Base-by-base conservation (phyloP, 805 yeast species). In the Kuraishia ogatae region DNA sequence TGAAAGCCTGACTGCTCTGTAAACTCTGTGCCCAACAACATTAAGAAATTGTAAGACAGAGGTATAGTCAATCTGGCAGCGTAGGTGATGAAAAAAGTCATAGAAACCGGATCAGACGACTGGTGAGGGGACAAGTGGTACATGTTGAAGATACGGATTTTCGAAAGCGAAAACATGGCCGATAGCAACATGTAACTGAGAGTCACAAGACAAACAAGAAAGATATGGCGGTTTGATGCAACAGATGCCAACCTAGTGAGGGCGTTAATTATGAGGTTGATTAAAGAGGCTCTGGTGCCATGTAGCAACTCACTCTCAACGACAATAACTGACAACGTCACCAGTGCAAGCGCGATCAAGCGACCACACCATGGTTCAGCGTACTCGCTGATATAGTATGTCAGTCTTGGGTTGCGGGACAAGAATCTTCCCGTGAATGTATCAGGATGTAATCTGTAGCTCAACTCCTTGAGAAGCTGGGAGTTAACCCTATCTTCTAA, bases 31-130 rank as follows among this genome's bases (percentile, higher is more conserved):
- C 82, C 76, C 56, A 85, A 77, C 54, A 89, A 72, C 53, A 87
- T 86, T 55, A 89, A 67, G 64, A 87, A 89, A 68, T 89, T 89
- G 70, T 86, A 89, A 24, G 89, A 82, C 58, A 89, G 73, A 11
- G 96, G 96, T 13, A 89, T 84, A 0, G 96, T 87, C 65, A 89
- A 72, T 59, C 96, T 82, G 53, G 92, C 86, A 20, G 89, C 83
- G 62, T 89, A 89, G 62, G 87, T 85, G 21, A 91, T 82, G 66
- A 87, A 89, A 65, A 89, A 89, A 39, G 89, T 76, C 22, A 87
- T 78, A 17, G 89, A 83, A 0, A 88, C 86, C 0, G 89, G 85
- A 64, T 86, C 93, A 0, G 93, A 84, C 54, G 83, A 78, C 58
- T 77, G 78, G 20, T 85, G 82, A 15, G 87, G 90, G 51, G 68